phyloP scores from a whole-genome alignment of 805 yeast species.

The Wickerhamomyces tratensis region DNA sequence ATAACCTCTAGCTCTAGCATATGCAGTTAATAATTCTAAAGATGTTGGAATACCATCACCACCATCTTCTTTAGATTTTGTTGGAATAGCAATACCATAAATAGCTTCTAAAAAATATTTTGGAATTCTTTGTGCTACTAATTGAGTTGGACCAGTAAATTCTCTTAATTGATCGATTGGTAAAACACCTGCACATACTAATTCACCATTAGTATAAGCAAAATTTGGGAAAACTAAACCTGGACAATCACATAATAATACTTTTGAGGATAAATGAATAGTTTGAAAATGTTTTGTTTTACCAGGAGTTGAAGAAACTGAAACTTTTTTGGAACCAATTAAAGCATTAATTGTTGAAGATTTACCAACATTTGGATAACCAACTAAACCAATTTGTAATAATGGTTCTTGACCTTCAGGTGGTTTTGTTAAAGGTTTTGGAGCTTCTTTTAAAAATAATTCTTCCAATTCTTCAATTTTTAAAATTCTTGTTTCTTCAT shows the following conservation, averaged over 20 bases:
- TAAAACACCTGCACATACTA: slow-evolving; percentile 96
- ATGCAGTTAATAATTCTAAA: slow-evolving; percentile 79
- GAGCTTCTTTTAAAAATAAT: slow-evolving; percentile 68
- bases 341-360: slow-evolving; percentile 97
- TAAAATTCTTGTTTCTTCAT: slow-evolving; percentile 55
- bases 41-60: slow-evolving; percentile 87
- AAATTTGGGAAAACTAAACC: slow-evolving; percentile 98
- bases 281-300: slow-evolving; percentile 99
- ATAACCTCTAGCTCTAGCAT: slow-evolving; percentile 94
- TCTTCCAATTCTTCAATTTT: slow-evolving; percentile 80
- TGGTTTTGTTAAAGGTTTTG: slow-evolving; percentile 48
- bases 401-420: slow-evolving; percentile 50
- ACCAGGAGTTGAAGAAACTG: slow-evolving; percentile 98
- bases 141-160: slow-evolving; percentile 75
- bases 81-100: slow-evolving; percentile 85
- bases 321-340: slow-evolving; percentile 94
- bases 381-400: slow-evolving; percentile 89
- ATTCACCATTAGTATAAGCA: slow-evolving; percentile 92
- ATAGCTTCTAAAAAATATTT: slow-evolving; percentile 81
- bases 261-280: slow-evolving; percentile 70
- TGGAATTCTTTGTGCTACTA: slow-evolving; percentile 85
- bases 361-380: slow-evolving; percentile 94
- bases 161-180: slow-evolving; percentile 97
- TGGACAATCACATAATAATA: slow-evolving; percentile 94
- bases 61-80: slow-evolving; percentile 71